Conservation (phyloP, 2,329 filamentous ascomycete species). For the Ambrosiella beaveri region DNA sequence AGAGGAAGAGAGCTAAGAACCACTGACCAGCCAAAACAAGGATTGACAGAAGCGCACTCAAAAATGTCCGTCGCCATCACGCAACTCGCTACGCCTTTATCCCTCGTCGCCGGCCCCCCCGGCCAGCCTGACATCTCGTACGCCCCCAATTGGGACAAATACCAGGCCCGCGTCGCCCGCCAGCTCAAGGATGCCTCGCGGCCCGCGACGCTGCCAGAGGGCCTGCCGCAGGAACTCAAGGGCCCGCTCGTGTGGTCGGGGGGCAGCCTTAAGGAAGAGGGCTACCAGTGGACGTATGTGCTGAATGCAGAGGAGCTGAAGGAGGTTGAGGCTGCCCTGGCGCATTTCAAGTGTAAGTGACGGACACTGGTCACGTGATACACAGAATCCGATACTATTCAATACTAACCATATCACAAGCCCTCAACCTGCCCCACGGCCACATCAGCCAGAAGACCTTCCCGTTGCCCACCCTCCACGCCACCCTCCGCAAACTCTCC, state of each 20-base stretch:
- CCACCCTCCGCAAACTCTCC: constrained; percentile 27
- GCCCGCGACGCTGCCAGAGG: constrained; percentile 5
- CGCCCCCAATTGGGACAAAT: constrained; percentile 12
- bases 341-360: constrained; percentile 12
- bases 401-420: not conserved
- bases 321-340: constrained; percentile 10
- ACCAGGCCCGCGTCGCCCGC: constrained; percentile 7
- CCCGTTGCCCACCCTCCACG: constrained; percentile 31
- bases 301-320: constrained; percentile 5
- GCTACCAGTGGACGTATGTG: constrained; percentile 6
- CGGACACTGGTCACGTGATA: not conserved
- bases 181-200: constrained; percentile 6
- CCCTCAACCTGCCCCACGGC: constrained; percentile 2
- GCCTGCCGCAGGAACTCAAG: constrained; percentile 6
- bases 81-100: constrained; percentile 13
- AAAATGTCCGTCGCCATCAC: constrained; percentile 1
- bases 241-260: constrained; percentile 12
- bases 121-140: constrained; percentile 13
- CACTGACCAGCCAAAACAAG: not conserved
- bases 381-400: not conserved
- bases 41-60: not conserved
- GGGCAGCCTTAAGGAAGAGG: constrained; percentile 2
- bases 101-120: constrained; percentile 9
- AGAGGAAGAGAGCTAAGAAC: not conserved
- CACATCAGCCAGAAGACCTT: constrained; percentile 21